These are phyloP conservation scores for Gossypium herbaceum DNA, from an alignment of 345 rosid species.

Conservation along the genomic window DNA sequence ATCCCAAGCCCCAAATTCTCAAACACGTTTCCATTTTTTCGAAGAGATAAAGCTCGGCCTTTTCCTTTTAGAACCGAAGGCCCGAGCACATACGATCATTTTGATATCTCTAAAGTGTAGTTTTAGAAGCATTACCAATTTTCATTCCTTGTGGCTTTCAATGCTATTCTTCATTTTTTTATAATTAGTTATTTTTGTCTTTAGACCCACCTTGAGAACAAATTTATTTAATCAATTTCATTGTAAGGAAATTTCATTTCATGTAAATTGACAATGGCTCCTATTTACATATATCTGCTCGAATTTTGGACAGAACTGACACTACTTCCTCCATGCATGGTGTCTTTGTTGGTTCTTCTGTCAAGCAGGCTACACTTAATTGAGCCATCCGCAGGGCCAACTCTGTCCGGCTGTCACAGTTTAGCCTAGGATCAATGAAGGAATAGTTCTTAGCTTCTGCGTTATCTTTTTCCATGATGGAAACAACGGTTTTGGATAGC, in stretches of 20 bases:
- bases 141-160: conserved; percentile 14
- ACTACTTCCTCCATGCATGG: conserved; percentile 42
- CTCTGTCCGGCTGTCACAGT: not conserved
- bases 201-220: not conserved
- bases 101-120: not conserved
- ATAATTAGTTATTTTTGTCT: not conserved
- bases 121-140: conserved; percentile 2
- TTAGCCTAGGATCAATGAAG: conserved; percentile 27
- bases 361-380: not conserved
- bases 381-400: conserved; percentile 22
- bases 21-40: conserved; percentile 13
- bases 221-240: not conserved
- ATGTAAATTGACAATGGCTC: not conserved
- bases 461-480: not conserved
- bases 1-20: conserved; percentile 3
- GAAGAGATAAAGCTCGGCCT: conserved; percentile 13
- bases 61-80: conserved; percentile 21
- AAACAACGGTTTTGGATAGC: conserved; percentile 23
- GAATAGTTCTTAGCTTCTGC: conserved; percentile 25
- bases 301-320: conserved; percentile 32
- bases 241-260: not conserved
- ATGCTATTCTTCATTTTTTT: conserved; percentile 7
- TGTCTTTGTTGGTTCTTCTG: not conserved
- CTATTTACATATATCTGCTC: conserved; percentile 22
- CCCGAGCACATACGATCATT: conserved; percentile 8